A percentile compares a stretch with the other conserved stretches of the same genome.
Evolutionary conservation across 2,329 filamentous ascomycete genomes (phyloP).

Genomic region (Fusarium compactum): DNA sequence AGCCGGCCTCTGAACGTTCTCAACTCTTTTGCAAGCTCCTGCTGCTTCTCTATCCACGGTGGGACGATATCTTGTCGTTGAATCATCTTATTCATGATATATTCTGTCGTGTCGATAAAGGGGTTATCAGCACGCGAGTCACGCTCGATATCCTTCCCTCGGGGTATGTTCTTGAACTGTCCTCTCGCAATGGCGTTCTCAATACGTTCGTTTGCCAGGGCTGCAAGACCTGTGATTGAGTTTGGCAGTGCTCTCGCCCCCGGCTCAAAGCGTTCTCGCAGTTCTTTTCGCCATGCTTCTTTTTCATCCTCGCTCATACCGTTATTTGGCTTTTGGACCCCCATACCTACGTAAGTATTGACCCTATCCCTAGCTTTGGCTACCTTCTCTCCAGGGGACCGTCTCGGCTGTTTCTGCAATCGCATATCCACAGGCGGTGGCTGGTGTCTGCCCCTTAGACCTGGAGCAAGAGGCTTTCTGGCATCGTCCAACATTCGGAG

Average conservation of each 20-base stretch:
- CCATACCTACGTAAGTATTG: slow-evolving; percentile 62
- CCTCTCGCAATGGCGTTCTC: slow-evolving; percentile 93
- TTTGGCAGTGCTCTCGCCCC: slow-evolving; percentile 79
- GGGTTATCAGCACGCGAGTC: slow-evolving; percentile 86
- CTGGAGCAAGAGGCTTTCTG: slow-evolving; percentile 73
- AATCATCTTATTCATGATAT: slow-evolving; percentile 99
- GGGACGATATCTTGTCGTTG: slow-evolving; percentile 95
- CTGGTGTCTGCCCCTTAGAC: slow-evolving; percentile 60
- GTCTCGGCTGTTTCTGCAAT: slow-evolving; percentile 55
- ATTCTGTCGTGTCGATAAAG: slow-evolving; percentile 96
- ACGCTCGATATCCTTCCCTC: slow-evolving; percentile 83
- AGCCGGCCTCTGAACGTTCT: slow-evolving; percentile 79
- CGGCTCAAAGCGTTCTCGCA: slow-evolving; percentile 84
- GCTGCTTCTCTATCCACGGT: slow-evolving; percentile 99
- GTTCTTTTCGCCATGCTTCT: slow-evolving; percentile 76
- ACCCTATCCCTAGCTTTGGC: slow-evolving; percentile 70
- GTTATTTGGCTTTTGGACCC: slow-evolving; percentile 61
- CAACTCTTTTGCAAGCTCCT: slow-evolving; percentile 80
- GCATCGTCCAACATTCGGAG: slow-evolving; percentile 88
- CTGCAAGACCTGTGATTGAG: slow-evolving; percentile 80
- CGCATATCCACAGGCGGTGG: slow-evolving; percentile 66
- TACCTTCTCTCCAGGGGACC: slow-evolving; percentile 60
- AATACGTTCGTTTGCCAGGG: slow-evolving; percentile 89
- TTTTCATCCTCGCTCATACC: slow-evolving; percentile 77
- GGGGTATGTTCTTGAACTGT: slow-evolving; percentile 85